Base-by-base conservation (phyloP, 2,329 filamentous ascomycete species). In the Volutella citrinella region DNA sequence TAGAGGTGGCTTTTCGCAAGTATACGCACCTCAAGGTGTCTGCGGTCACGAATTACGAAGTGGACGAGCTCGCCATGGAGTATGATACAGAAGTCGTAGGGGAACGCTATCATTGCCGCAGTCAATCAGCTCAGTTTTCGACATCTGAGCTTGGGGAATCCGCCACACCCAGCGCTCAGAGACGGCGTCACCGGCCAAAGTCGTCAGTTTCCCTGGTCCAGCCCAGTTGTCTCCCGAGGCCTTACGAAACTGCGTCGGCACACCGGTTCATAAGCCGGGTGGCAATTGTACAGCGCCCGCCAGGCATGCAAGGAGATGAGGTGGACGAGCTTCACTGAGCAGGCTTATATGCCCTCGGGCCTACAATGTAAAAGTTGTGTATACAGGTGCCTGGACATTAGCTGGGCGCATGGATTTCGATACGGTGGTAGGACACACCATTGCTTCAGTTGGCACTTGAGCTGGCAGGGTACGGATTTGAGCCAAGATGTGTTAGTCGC, bases 241-340 rank as follows among this genome's bases (percentile, higher is more conserved):
- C 44, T n/a, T n/a, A n/a, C n/a, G n/a, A n/a, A n/a, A n/a, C n/a
- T n/a, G n/a, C n/a, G n/a, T n/a, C n/a, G n/a, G n/a, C n/a, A n/a
- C n/a, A n/a, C n/a, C n/a, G n/a, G 24, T 40, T 42, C n/a, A 50
- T 49, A 7, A 45, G 50, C 29, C 55, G 57, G 8, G 43, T 59
- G 11, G 51, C 44, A 4, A 34, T 42, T 5, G 42, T 45, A 13
- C 53, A 49, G 32, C 54, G 49, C 9, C 57, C 56, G 10, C 14
- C 29, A n/a, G 42, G 45, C 2, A 25, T 45, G 12, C 39, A 40
- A 10, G 44, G 49, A 6, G 44, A 55, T 38, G 58, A 62, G 13
- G 36, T 51, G 14, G 62, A 65, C 24, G 63, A 66, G 42, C 41
- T 65, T 26, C 57, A 59, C 36, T 61, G 42, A 54, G 36, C 39